Conservation (phyloP, 345 rosid genomes). For the Gossypium mustelinum region DNA sequence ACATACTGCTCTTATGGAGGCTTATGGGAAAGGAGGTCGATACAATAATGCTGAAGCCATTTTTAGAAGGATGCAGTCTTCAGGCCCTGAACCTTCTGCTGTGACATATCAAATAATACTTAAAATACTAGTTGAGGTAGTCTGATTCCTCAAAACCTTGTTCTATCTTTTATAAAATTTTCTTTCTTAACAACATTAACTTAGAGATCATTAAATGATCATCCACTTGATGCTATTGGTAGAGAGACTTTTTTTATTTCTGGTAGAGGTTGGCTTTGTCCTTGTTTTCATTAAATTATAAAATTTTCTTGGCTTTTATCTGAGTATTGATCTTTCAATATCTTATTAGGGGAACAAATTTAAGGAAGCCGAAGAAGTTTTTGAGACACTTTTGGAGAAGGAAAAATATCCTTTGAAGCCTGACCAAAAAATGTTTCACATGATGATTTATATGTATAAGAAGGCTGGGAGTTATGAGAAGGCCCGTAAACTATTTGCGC, state of each 20-base stretch:
- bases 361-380: slow-evolving; percentile 79
- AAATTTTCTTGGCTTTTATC: background rate
- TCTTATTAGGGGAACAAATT: slow-evolving; percentile 66
- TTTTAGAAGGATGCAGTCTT: slow-evolving; percentile 85
- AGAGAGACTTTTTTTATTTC: background rate
- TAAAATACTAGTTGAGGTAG: slow-evolving; percentile 74
- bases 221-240: background rate
- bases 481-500: slow-evolving; percentile 67
- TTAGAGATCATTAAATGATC: background rate
- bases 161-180: background rate
- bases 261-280: background rate
- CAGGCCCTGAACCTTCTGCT: slow-evolving; percentile 93
- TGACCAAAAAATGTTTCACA: slow-evolving; percentile 92
- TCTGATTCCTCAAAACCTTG: slow-evolving; percentile 1
- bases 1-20: slow-evolving; percentile 91
- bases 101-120: slow-evolving; percentile 88
- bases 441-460: slow-evolving; percentile 92
- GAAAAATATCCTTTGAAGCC: slow-evolving; percentile 69
- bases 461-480: slow-evolving; percentile 80
- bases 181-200: background rate
- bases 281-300: background rate
- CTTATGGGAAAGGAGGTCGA: slow-evolving; percentile 84
- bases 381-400: slow-evolving; percentile 64
- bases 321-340: slow-evolving; percentile 4
- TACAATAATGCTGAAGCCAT: slow-evolving; percentile 90